Conservation (phyloP, 177 flowering plant genomes). For the Tripterygium wilfordii region DNA sequence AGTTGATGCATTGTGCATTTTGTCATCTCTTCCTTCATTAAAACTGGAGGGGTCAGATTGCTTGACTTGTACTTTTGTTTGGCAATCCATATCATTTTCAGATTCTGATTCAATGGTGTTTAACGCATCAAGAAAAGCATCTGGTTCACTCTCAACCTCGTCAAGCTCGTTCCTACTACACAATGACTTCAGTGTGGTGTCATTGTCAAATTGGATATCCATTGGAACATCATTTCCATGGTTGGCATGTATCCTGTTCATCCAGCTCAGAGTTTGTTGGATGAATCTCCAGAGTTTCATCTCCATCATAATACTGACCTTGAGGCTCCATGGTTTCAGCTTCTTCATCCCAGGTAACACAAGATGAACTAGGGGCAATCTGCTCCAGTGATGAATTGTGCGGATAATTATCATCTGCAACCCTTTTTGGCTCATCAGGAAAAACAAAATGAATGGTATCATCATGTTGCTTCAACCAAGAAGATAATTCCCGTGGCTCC, state of each 20-base stretch:
- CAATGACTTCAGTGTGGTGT: constrained; percentile 15
- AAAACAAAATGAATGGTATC: constrained; percentile 23
- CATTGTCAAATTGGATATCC: neutral
- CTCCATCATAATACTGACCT: constrained; percentile 10
- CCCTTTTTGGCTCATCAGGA: constrained; percentile 17
- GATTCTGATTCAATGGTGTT: constrained; percentile 83
- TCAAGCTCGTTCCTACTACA: constrained; percentile 26
- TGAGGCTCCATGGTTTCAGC: constrained; percentile 45
- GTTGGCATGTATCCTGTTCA: constrained; percentile 17
- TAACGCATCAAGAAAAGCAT: constrained; percentile 75
- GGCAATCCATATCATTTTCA: constrained; percentile 68
- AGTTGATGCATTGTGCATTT: constrained; percentile 2
- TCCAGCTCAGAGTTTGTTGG: constrained; percentile 12
- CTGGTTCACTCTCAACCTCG: constrained; percentile 74
- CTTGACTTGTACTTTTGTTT: constrained; percentile 47
- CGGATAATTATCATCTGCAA: constrained; percentile 23
- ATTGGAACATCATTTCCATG: no score
- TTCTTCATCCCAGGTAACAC: constrained; percentile 79
- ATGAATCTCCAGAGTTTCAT: constrained; percentile 21
- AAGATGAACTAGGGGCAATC: constrained; percentile 31
- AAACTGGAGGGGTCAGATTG: constrained; percentile 15
- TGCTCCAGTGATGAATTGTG: constrained; percentile 18
- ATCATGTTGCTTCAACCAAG: constrained; percentile 20
- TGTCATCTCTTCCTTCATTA: constrained; percentile 19
- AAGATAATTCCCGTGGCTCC: constrained; percentile 23